phyloP scores from a whole-genome alignment of 1,139 yeast genomes.

The Waltiozyma sp. region DNA sequence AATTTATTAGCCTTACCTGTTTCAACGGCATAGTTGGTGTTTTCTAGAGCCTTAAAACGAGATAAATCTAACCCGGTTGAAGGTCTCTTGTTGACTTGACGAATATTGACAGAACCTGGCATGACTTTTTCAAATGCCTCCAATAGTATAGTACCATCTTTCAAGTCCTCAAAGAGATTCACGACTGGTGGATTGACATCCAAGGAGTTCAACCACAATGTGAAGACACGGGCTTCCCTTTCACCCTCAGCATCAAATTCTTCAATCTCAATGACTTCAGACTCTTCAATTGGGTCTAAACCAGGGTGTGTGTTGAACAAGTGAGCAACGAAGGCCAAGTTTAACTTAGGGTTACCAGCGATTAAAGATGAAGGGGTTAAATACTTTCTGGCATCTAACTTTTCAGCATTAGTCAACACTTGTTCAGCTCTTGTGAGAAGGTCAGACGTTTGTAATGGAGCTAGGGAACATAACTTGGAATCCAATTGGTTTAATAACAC shows the following conservation, averaged over 20 bases:
- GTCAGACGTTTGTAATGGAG: slow-evolving; percentile 63
- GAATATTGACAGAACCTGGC: slow-evolving; percentile 81
- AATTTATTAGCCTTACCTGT: slow-evolving; percentile 87
- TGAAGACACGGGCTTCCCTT: slow-evolving; percentile 97
- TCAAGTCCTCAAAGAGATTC: slow-evolving; percentile 84
- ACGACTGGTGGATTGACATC: slow-evolving; percentile 95
- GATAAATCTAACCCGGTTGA: slow-evolving; percentile 60
- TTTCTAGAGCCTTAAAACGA: slow-evolving; percentile 90
- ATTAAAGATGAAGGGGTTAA: slow-evolving; percentile 88
- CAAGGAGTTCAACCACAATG: slow-evolving; percentile 91
- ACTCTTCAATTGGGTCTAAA: slow-evolving; percentile 87
- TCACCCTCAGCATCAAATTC: slow-evolving; percentile 99
- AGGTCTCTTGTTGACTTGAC: slow-evolving; percentile 77
- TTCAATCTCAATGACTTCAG: slow-evolving; percentile 75
- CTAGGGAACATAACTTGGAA: slow-evolving; percentile 70
- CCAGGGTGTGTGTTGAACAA: slow-evolving; percentile 96
- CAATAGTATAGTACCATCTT: slow-evolving; percentile 79
- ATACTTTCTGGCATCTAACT: slow-evolving; percentile 85
- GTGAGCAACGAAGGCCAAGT: slow-evolving; percentile 94
- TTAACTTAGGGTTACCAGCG: slow-evolving; percentile 93
- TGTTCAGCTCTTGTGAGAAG: slow-evolving; percentile 76
- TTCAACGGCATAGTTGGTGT: slow-evolving; percentile 92
- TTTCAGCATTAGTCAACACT: slow-evolving; percentile 77
- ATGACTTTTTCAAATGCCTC: slow-evolving; percentile 94
- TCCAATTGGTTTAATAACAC: slow-evolving; percentile 79